Percentiles rank a stretch among this genome's conserved stretches.
These are phyloP conservation scores for Neurospora sp. DNA, from an alignment of 495 filamentous ascomycete species.

Conservation along the genomic window DNA sequence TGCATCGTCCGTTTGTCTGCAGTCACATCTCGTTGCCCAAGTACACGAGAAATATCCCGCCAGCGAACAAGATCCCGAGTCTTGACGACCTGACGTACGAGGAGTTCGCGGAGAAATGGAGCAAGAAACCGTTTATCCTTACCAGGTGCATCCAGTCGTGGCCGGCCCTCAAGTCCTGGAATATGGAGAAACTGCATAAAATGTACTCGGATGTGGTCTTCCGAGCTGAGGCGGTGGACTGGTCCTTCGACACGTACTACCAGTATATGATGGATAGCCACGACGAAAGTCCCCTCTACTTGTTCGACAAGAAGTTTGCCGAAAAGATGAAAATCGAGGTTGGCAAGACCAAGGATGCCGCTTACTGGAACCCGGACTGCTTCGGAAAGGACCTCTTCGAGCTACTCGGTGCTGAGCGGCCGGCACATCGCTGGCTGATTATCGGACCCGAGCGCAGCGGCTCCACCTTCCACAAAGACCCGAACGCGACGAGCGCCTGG, in stretches of 20 bases:
- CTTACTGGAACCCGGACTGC: constrained; percentile 77
- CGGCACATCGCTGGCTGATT: constrained; percentile 89
- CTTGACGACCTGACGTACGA: constrained; percentile 56
- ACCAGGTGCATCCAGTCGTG: constrained; percentile 75
- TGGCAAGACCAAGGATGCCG: constrained; percentile 41
- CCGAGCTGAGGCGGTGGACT: constrained; percentile 89
- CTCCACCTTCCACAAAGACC: constrained; percentile 89
- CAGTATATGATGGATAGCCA: constrained; percentile 73
- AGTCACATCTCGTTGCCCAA: constrained; percentile 58
- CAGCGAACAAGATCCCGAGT: constrained; percentile 59
- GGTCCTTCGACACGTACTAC: constrained; percentile 69
- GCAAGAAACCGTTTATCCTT: constrained; percentile 76
- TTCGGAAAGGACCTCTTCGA: constrained; percentile 87
- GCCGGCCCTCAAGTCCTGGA: constrained; percentile 73
- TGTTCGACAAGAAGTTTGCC: constrained; percentile 82
- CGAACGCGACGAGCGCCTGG: constrained; percentile 71
- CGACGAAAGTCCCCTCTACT: constrained; percentile 87
- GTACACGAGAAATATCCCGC: constrained; percentile 62
- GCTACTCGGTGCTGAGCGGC: constrained; percentile 66
- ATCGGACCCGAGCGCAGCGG: constrained; percentile 83
- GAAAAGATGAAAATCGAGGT: constrained; percentile 72
- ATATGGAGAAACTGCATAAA: constrained; percentile 48
- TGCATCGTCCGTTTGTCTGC: constrained; percentile 89
- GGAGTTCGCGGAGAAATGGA: constrained; percentile 70
- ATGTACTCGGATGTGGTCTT: constrained; percentile 60